Base-by-base conservation (phyloP, 164 flowering plant species). In the Vitis cinerea region DNA sequence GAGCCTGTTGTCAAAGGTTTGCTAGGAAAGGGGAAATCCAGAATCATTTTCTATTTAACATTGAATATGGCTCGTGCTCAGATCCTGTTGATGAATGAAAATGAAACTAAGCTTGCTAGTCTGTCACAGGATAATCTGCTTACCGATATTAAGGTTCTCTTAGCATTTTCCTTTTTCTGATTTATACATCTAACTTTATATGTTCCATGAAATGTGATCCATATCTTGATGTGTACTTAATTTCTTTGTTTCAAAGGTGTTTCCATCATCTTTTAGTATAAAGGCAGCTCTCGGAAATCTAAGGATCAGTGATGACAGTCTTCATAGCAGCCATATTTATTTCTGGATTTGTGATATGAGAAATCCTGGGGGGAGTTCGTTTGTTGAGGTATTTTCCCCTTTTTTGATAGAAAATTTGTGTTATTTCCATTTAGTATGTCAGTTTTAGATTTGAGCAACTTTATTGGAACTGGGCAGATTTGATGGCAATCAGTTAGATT, bases 261-360 rank as follows among this genome's bases (percentile, higher is more conserved):
- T 86, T 77, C 99, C 98, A 16, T 88, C 92, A 66, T 91, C 99
- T 19, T 93, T 95, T 73, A 83, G 97, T 60, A 87, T 95, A 74
- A 88, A 90, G 67, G 99, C 97, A 48, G 78, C 90, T 56, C 80
- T 95, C 50, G 99, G 99, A 73, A 95, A 95, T 83, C 82, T 95
- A 64, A 87, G 86, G 72, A 87, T 95, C 8, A 91, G 97, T 73
- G 98, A 95, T 75, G 87, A 93, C 78, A 90, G 99, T 75, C 92
- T 95, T 50, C 84, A 81, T 23, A 67, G 75, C 66, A 77, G 64
- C 67, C 99, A 95, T 77, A 64, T 80, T 59, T 95, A 93, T 75
- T 93, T 81, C 77, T 93, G 98, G 98, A 84, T 84, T 30, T 95
- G 99, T 80, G 99, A 95, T 77, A 95, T 95, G 99, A 86, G 99